phyloP scores from a whole-genome alignment of 495 filamentous ascomycete genomes.

The Talaromyces stipitatus region DNA sequence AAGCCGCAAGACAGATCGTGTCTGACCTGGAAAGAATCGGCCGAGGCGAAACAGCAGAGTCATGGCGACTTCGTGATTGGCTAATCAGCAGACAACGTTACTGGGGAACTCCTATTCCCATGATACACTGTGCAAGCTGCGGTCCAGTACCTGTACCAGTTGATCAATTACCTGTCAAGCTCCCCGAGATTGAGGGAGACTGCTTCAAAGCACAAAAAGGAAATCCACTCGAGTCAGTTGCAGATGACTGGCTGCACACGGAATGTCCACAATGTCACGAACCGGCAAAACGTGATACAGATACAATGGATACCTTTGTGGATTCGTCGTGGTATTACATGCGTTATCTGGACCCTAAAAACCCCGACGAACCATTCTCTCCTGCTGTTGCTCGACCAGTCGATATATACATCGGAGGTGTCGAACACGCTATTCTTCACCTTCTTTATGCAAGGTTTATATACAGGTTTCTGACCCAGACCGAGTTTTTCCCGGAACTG shows the following conservation, averaged over 20 bases:
- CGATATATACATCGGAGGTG: constrained; percentile 78
- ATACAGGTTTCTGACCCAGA: constrained; percentile 71
- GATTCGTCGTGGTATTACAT: constrained; percentile 92
- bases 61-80: constrained; percentile 80
- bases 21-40: constrained; percentile 42
- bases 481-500: constrained; percentile 43
- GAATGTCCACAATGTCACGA: constrained; percentile 65
- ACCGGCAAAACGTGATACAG: constrained; percentile 72
- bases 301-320: constrained; percentile 95
- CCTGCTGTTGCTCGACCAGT: constrained; percentile 58
- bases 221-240: constrained; percentile 63
- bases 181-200: constrained; percentile 62
- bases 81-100: constrained; percentile 81
- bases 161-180: constrained; percentile 64
- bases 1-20: constrained; percentile 56
- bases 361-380: constrained; percentile 52
- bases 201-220: constrained; percentile 64
- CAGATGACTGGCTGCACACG: constrained; percentile 64
- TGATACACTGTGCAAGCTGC: constrained; percentile 73
- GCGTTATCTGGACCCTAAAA: constrained; percentile 65
- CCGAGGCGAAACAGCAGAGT: constrained; percentile 50
- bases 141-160: constrained; percentile 73
- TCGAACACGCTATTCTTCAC: constrained; percentile 87
- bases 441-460: constrained; percentile 89
- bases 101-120: constrained; percentile 86